Conservation (phyloP, 129 eudicot genomes). For the Escallonia rubra region DNA sequence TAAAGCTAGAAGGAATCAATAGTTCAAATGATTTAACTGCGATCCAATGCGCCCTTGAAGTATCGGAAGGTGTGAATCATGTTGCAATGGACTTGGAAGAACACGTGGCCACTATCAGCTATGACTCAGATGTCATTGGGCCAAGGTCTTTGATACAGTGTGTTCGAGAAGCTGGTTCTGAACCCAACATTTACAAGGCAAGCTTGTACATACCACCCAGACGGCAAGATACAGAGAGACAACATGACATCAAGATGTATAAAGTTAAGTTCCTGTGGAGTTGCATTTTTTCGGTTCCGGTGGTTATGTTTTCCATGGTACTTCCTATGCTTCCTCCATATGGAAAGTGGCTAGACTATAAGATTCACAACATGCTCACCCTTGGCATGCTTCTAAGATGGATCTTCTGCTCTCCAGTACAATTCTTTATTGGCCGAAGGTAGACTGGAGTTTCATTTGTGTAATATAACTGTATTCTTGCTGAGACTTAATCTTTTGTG, state of each 20-base stretch:
- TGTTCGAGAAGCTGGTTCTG: conserved; percentile 46
- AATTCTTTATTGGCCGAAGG: conserved; percentile 90
- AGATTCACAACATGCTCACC: conserved; percentile 75
- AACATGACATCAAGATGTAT: conserved; percentile 55
- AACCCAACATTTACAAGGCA: conserved; percentile 49
- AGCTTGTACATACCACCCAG: conserved; percentile 59
- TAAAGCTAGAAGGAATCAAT: conserved; percentile 65
- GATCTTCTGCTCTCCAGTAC: conserved; percentile 88
- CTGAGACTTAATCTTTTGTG: neutral
- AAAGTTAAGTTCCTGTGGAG: conserved; percentile 78
- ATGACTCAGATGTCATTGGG: conserved; percentile 68
- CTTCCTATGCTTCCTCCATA: conserved; percentile 85
- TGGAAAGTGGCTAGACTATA: conserved; percentile 88
- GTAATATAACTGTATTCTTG: neutral
- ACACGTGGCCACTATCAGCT: conserved; percentile 44
- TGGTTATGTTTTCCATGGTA: conserved; percentile 76
- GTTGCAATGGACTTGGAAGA: conserved; percentile 56
- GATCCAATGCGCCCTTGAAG: conserved; percentile 49
- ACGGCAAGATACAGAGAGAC: conserved; percentile 56
- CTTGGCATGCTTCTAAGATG: conserved; percentile 77
- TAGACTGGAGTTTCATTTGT: conserved; percentile 17
- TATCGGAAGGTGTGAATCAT: conserved; percentile 58
- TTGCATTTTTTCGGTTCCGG: conserved; percentile 76
- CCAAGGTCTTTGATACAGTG: conserved; percentile 76
- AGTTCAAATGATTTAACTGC: conserved; percentile 41